Evolutionary conservation across 352 stramenopile genomes (phyloP), one percentile per base, ranked within the genome.

Genomic region (Pythium sukuiense): DNA sequence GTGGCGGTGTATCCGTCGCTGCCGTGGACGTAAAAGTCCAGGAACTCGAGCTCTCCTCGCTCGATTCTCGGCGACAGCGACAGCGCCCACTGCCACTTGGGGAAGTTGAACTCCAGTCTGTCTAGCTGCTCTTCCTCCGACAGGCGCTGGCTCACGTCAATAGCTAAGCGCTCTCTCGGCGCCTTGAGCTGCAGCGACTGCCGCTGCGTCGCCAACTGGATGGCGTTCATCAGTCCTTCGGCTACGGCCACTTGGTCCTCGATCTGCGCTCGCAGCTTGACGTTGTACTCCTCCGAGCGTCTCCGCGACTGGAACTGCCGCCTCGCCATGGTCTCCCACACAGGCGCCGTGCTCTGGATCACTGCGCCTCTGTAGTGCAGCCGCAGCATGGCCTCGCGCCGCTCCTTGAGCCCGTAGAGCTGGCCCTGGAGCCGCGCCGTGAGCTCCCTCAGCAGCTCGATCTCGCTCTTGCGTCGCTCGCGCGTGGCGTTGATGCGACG

Each of bases 271-370:
- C 58, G 56, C 16, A 69, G 62, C 48, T 59, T 61, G 14, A 39
- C 45, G 16, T 69, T 63, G 11, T 18, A 32, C 18, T 53, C 16
- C 29, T 69, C 62, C 0, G 62, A 59, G 2, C 24, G 32, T 33
- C 41, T 49, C 5, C 62, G 45, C 11, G 62, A 49, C 14, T 62
- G 62, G 37, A 50, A 59, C 48, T 72, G 66, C 5, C 61, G 55
- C 39, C 27, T 46, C 32, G 55, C 55, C 37, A 72, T 52, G 41
- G 56, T 59, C 55, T 72, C 63, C 66, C 66, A 72, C 20, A 72
- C 37, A 6, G 66, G 57, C 20, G 55, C 59, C 5, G 63, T 35
- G 26, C 48, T 67, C 46, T 57, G 55, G 24, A 60, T 50, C 55
- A 63, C 53, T 11, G 16, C 16, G 32, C 43, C 45, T 0, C 39